Evolutionary conservation across 306 rosid species (phyloP), one percentile per base, ranked within the genome.

Genomic region (Oemleria cerasiformis): DNA sequence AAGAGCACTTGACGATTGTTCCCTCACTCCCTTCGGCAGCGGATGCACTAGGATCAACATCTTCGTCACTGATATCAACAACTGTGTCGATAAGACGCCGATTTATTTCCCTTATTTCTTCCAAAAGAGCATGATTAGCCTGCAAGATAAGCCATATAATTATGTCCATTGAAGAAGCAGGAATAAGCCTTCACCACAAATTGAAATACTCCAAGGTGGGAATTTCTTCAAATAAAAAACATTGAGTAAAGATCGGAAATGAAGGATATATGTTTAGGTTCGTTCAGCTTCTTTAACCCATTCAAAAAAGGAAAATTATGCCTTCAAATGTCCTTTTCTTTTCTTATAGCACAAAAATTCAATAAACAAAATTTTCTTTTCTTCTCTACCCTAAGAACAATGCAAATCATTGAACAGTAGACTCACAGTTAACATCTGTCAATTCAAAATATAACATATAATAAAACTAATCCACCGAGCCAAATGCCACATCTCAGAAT

Each of bases 41-140:
- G 7, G 85, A 86, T 13, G 83, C 86, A 62, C 87, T 82, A 71
- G 88, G 84, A 86, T 87, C 96, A 68, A 81, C 89, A 54, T 86
- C 90, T 82, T 88, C 96, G 45, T 87, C 80, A 69, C 91, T 89
- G 43, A 89, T 81, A 58, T 83, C 91, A 21, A 94, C 95, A 45
- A 89, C 88, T 3, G 96, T 89, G 86, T 94, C 98, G 25, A 94
- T 89, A 60, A 94, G 98, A 60, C 79, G 80, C 60, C 73, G 79
- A 85, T 94, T 94, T 76, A 91, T 91, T 70, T 87, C 87, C 80
- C 86, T 79, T 77, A 94, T 89, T 85, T 94, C 98, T 85, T 87
- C 95, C 81, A 85, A 70, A 74, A 94, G 95, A 76, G 90, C 84
- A 67, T 85, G 97, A 79, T 81, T 86, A 74, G 81, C 91, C 98